Base-by-base conservation (phyloP, 352 stramenopile species). In the Phytophthora citricola region DNA sequence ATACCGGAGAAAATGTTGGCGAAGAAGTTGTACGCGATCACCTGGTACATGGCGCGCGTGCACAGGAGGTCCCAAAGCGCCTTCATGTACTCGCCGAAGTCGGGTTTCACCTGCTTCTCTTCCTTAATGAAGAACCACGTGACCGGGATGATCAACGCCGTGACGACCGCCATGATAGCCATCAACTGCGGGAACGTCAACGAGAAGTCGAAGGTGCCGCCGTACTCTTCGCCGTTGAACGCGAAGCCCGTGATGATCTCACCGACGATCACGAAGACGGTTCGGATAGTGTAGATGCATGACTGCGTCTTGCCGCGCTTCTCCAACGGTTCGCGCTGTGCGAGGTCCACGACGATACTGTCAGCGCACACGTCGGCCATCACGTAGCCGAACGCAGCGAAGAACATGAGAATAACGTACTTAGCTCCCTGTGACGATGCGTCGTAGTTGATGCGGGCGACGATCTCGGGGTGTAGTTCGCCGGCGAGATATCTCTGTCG, bases 81-180 rank as follows among this genome's bases (percentile, higher is more conserved):
- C 11, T 41, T 50, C 3, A 87, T 72, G 63, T 87, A 87, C 53
- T 74, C 34, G 3, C 27, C 49, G 34, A 89, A 77, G 32, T 73
- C 12, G 15, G 58, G 36, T 8, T 66, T 71, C 2, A 48, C 24
- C 27, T 53, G 54, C 66, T 89, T 85, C 52, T 82, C 76, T 32
- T 88, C 79, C 46, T 74, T 72, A 47, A 88, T 83, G 17, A 76
- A 73, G 58, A 83, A 83, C 71, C 78, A 86, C 24, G 75, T 83
- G 20, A 67, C 54, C 3, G 78, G 75, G 11, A 88, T 54, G 8
- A 88, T 59, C 7, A 74, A 69, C 0, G 57, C 54, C 22, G 66
- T 67, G n/a, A 38, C 71, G 20, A 84, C 66, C 0, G 73, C 67
- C 31, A 85, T 38, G 52, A 85, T 79, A 1, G 80, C 48, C 79